Evolutionary conservation across 129 eudicot species (phyloP), one percentile per base, ranked within the genome.

Genomic region (Mikania micrantha): DNA sequence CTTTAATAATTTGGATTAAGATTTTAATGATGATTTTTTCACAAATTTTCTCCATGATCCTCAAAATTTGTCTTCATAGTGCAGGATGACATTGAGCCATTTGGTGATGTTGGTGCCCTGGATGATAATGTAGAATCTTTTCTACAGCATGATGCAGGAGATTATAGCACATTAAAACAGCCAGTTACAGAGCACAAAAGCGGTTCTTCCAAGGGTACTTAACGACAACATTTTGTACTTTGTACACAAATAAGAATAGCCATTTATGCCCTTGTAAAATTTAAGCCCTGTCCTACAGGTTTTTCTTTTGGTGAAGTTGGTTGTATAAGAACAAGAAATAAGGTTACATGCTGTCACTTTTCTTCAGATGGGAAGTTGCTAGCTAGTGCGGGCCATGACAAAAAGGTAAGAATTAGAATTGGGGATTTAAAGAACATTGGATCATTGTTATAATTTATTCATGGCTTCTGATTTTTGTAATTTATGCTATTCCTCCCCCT

Each of bases 321-420:
- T 16, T 88, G 98, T 70, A 93, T 88, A 76, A 79, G 91, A 69
- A 88, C 98, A 53, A 88, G 90, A 74, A 86, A 86, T 73, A 93
- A 84, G 78, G 98, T 93, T 47, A 89, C 96, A 74, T 88, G 98
- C 77, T 93, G 98, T 71, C 96, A 93, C 76, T 93, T 93, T 40
- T 93, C 98, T 74, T 86, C 95, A 3, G 98, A 93, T 70, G 98
- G 98, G 75, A 93, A 93, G 80, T 75, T 86, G 84, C 81, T 93
- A 32, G 98, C 96, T 77, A 93, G 98, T 84, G 98, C 95, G 10
- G 98, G 98, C 47, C 95, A 93, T 72, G 98, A 93, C 84, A 88
- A 82, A 79, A 93, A 86, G 96, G 98, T 86, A 74, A 45, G 13
- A 31, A 32, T 32, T 24, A 36, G 29, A 32, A 66, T 19, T 66